Base-by-base conservation (phyloP, 805 yeast genomes). In the Candida hungchunana region DNA sequence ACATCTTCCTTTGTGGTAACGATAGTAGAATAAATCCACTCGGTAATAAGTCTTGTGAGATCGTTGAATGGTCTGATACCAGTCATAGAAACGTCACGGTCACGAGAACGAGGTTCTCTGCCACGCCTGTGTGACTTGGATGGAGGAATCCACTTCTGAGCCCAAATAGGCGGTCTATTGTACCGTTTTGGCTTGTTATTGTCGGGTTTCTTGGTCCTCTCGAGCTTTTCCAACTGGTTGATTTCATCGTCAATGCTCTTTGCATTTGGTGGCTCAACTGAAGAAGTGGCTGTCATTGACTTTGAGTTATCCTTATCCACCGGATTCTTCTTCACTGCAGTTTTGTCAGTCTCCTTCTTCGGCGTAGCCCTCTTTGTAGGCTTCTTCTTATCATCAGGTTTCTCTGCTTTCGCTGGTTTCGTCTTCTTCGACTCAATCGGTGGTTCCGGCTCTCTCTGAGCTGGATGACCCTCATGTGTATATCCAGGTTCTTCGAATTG, bases 1-100 rank as follows among this genome's bases (percentile, higher is more conserved):
- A 67, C 46, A 42, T 68, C 61, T 26, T 73, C 74, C 26, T 76
- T 73, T 26, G 85, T 71, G 22, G 84, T 84, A 29, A 70, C 69
- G 31, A 87, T 67, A 44, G 84, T 81, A 14, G 94, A 88, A 67
- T 82, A 88, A 7, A 89, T 70, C 97, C 97, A 89, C 48, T 82
- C 86, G 16, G 93, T 82, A 6, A 89, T 77, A 22, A 84, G 76
- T 52, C 89, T 75, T 6, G 89, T 82, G 40, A 85, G 66, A 50
- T 86, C 90, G 51, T 86, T 87, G 31, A 84, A 74, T 1, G 93
- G 93, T 29, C 78, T 78, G 1, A 82, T 70, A 5, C 88, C 89
- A 0, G 87, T 79, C 13, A 86, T 71, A 27, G 87, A 48, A 16
- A 26, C 22, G 2, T 40, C 44, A 14, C 23, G 15, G 3, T 25